Percentiles rank a stretch among this genome's conserved stretches.
These are phyloP conservation scores for Golubevia sp. DNA, from an alignment of 1,284 basidiomycete species.

Conservation along the genomic window DNA sequence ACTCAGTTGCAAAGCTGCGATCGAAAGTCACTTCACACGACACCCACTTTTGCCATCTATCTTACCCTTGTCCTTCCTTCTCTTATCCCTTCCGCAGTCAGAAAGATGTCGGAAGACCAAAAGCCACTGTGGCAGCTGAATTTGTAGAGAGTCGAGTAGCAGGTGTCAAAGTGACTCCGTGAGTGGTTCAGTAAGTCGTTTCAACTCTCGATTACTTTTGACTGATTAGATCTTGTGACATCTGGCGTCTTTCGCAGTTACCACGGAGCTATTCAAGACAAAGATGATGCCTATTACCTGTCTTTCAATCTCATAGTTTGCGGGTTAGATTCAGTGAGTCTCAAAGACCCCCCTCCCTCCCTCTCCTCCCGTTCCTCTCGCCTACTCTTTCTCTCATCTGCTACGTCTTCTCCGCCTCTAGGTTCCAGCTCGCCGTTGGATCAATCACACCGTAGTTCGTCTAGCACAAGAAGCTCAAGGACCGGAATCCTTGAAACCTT, in stretches of 20 bases:
- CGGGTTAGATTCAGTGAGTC: constrained; percentile 86
- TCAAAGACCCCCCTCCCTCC: no score
- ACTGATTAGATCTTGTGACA: not conserved
- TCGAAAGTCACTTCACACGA: no score
- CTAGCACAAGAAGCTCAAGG: constrained; percentile 83
- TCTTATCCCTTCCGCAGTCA: constrained; percentile 69
- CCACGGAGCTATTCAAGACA: constrained; percentile 97
- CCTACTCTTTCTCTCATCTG: not conserved
- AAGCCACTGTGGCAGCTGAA: constrained; percentile 89
- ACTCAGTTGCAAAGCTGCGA: no score
- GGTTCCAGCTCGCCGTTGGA: constrained; percentile 84
- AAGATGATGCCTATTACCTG: constrained; percentile 92
- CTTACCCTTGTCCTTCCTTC: no score
- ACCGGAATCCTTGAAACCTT: constrained; percentile 91
- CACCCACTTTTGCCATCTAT: no score
- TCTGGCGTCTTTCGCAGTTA: constrained; percentile 68
- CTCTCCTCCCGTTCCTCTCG: not conserved
- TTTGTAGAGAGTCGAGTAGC: constrained; percentile 84
- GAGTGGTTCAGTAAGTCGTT: constrained; percentile 57
- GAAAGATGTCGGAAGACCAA: constrained; percentile 90
- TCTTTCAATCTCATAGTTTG: constrained; percentile 97
- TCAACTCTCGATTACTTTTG: not conserved
- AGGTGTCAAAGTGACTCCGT: constrained; percentile 92
- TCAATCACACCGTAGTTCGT: constrained; percentile 94
- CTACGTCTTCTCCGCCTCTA: not conserved